These are phyloP conservation scores for Psophocarpus tetragonolobus DNA, from an alignment of 306 rosid genomes.

Conservation along the genomic window DNA sequence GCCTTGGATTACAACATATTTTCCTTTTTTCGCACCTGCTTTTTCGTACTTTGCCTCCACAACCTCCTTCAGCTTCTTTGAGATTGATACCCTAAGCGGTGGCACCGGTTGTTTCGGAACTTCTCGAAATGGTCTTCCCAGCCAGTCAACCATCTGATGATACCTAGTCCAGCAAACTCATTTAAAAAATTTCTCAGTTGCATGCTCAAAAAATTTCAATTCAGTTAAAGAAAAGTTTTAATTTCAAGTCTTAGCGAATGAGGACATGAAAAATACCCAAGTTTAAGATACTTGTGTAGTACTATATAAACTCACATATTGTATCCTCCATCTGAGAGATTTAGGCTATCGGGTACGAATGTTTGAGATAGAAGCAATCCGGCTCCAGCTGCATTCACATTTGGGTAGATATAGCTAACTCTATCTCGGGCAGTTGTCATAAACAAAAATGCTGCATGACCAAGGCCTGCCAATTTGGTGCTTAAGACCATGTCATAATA, in stretches of 20 bases:
- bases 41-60: constrained; percentile 66
- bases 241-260: not conserved
- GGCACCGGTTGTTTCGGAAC: constrained; percentile 65
- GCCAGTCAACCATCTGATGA: constrained; percentile 90
- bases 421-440: constrained; percentile 87
- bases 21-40: constrained; percentile 67
- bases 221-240: not conserved
- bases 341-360: constrained; percentile 55
- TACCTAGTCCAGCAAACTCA: constrained; percentile 60
- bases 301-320: constrained; percentile 63
- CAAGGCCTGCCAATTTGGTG: constrained; percentile 84
- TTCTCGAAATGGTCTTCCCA: constrained; percentile 66
- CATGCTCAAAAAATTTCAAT: not conserved
- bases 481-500: constrained; percentile 94
- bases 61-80: constrained; percentile 80
- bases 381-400: constrained; percentile 94
- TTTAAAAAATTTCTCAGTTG: constrained; percentile 10
- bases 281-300: not conserved
- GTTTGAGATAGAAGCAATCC: constrained; percentile 78
- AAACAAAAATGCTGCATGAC: constrained; percentile 82
- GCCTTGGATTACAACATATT: constrained; percentile 84
- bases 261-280: constrained; percentile 9
- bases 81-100: constrained; percentile 67
- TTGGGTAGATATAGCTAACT: constrained; percentile 84
- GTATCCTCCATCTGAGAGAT: constrained; percentile 91